phyloP scores from a whole-genome alignment of 768 basidiomycete genomes.

The Leccinum obscurum region DNA sequence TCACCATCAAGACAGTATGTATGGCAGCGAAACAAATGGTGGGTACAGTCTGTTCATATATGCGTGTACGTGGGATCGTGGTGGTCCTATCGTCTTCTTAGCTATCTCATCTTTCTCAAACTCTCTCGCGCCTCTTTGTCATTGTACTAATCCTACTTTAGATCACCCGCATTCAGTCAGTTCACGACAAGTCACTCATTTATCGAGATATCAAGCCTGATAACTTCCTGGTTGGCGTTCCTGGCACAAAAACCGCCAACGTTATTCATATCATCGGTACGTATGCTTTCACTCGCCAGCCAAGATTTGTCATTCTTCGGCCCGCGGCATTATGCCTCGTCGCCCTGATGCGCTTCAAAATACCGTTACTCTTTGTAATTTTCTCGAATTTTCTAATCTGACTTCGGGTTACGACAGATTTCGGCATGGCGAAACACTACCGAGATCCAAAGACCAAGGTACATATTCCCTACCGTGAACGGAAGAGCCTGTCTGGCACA shows the following conservation, averaged over 20 bases:
- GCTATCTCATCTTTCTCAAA: slow-evolving; percentile 6
- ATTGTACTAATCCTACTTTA: slow-evolving; percentile 34
- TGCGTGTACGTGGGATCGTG: not conserved
- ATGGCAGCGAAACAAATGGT: slow-evolving; percentile 99
- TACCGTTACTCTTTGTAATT: not conserved
- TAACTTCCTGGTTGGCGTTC: slow-evolving; percentile 96
- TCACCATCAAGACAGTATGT: slow-evolving; percentile 96
- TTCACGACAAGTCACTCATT: slow-evolving; percentile 98
- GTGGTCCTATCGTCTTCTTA: not conserved
- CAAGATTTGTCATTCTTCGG: slow-evolving; percentile 11
- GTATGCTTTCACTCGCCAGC: slow-evolving; percentile 28
- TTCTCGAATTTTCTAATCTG: slow-evolving; percentile 8
- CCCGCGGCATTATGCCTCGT: slow-evolving; percentile 2
- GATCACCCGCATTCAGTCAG: slow-evolving; percentile 95
- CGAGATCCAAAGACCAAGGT: slow-evolving; percentile 96
- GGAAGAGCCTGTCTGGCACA: slow-evolving; percentile 94
- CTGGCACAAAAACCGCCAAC: slow-evolving; percentile 88
- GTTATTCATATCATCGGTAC: slow-evolving; percentile 82
- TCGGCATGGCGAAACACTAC: slow-evolving; percentile 99
- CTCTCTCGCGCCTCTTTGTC: not conserved
- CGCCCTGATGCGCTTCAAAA: slow-evolving; percentile 1
- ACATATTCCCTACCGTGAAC: slow-evolving; percentile 98
- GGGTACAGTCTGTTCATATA: slow-evolving; percentile 26
- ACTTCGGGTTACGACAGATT: slow-evolving; percentile 55
- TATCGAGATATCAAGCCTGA: slow-evolving; percentile 99